Percentiles rank a stretch among this genome's conserved stretches.
Evolutionary conservation across 257 asterid species (phyloP).

Genomic region (Salvia rosmarinus): DNA sequence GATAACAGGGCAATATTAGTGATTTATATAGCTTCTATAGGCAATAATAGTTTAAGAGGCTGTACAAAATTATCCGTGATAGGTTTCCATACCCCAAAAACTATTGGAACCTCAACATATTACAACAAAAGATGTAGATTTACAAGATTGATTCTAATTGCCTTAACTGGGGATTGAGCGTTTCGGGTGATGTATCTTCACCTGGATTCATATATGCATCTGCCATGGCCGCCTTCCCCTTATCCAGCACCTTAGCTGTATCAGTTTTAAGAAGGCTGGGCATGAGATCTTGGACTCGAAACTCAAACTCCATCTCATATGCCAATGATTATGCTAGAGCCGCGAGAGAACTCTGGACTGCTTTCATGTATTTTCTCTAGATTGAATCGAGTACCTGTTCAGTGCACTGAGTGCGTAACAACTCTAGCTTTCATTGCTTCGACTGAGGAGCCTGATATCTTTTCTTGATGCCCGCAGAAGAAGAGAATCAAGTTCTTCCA

Average conservation of each 20-base stretch:
- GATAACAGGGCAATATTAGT: background rate
- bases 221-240: constrained; percentile 84
- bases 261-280: constrained; percentile 79
- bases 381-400: constrained; percentile 58
- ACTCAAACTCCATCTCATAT: background rate
- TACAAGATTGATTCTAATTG: constrained; percentile 70
- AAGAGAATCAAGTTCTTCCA: constrained; percentile 95
- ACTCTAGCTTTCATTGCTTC: constrained; percentile 68
- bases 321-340: background rate
- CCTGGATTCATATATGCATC: constrained; percentile 61
- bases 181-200: constrained; percentile 43
- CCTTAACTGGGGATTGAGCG: constrained; percentile 62
- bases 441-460: constrained; percentile 54
- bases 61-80: background rate
- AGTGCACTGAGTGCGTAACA: constrained; percentile 60
- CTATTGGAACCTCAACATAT: background rate
- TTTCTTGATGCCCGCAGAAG: constrained; percentile 85
- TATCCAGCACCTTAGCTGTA: constrained; percentile 76
- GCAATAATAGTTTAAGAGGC: background rate
- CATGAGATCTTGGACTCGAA: background rate
- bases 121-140: background rate
- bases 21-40: background rate
- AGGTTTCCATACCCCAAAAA: background rate
- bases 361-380: background rate
- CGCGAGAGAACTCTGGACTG: background rate